Conservation (phyloP, 345 rosid genomes). For the Lepidium aucheri region DNA sequence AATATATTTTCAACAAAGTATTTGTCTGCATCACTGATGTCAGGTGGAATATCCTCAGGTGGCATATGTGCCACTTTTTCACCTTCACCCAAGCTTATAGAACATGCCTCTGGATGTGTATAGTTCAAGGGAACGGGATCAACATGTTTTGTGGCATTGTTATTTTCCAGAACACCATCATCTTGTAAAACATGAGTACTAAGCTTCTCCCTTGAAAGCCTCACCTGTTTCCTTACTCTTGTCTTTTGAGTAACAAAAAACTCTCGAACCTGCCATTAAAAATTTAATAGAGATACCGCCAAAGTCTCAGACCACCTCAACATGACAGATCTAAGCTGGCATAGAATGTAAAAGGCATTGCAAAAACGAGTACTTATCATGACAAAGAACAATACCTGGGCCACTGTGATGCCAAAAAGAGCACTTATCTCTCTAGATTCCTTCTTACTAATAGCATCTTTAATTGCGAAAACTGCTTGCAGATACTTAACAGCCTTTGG, state of each 20-base stretch:
- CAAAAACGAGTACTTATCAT: neutral
- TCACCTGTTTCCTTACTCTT: constrained; percentile 74
- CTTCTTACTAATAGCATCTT: constrained; percentile 90
- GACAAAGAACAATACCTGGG: constrained; percentile 49
- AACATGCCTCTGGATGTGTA: constrained; percentile 28
- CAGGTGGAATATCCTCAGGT: constrained; percentile 45
- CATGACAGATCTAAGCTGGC: neutral
- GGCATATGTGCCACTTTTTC: constrained; percentile 47
- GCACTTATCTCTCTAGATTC: constrained; percentile 94
- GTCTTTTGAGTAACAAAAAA: constrained; percentile 80
- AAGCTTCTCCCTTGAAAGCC: constrained; percentile 74
- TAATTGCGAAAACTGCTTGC: constrained; percentile 83
- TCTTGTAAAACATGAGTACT: constrained; percentile 24
- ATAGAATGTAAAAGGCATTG: neutral
- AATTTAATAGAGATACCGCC: neutral
- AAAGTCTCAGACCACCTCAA: neutral
- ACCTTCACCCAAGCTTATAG: constrained; percentile 38
- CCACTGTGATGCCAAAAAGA: constrained; percentile 72
- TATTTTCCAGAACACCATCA: constrained; percentile 24
- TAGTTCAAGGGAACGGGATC: constrained; percentile 28
- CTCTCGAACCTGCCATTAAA: constrained; percentile 62
- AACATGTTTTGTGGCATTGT: neutral
- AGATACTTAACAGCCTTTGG: constrained; percentile 91
- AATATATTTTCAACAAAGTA: constrained; percentile 70
- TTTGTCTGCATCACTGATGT: constrained; percentile 56